Conservation (phyloP, 1,139 yeast species). For the Kluyveromyces sp. region DNA sequence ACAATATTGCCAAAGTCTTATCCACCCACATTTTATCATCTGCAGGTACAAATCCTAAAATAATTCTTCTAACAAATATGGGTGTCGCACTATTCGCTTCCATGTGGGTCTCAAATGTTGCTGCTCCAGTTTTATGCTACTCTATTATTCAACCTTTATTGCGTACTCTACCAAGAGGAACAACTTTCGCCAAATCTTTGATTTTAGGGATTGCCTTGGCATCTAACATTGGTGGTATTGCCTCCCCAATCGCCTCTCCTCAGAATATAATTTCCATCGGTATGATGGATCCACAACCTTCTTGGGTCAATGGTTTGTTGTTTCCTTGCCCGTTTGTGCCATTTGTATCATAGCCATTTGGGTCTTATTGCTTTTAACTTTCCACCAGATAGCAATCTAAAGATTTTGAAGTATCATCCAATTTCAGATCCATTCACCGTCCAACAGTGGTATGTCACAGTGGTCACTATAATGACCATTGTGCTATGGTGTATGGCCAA, state of each 20-base stretch:
- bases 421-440: constrained; percentile 57
- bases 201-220: constrained; percentile 88
- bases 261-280: constrained; percentile 88
- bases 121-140: constrained; percentile 88
- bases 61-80: constrained; percentile 74
- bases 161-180: constrained; percentile 70
- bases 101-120: constrained; percentile 96
- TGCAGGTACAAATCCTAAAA: constrained; percentile 81
- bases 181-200: constrained; percentile 73
- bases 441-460: constrained; percentile 63
- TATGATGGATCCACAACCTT: constrained; percentile 80
- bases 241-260: constrained; percentile 93
- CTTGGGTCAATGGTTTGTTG: constrained; percentile 93
- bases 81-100: constrained; percentile 74
- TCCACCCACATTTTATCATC: constrained; percentile 73
- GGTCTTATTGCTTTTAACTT: constrained; percentile 59
- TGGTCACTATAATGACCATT: constrained; percentile 64
- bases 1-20: constrained; percentile 75
- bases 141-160: constrained; percentile 85
- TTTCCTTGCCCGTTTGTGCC: constrained; percentile 71
- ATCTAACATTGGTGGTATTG: constrained; percentile 91
- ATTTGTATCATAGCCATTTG: constrained; percentile 60
- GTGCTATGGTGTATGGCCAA: constrained; percentile 79
- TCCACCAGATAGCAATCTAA: constrained; percentile 51
- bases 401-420: constrained; percentile 51